Base-by-base conservation (phyloP, 306 rosid genomes). In the Prunus kanzakura region DNA sequence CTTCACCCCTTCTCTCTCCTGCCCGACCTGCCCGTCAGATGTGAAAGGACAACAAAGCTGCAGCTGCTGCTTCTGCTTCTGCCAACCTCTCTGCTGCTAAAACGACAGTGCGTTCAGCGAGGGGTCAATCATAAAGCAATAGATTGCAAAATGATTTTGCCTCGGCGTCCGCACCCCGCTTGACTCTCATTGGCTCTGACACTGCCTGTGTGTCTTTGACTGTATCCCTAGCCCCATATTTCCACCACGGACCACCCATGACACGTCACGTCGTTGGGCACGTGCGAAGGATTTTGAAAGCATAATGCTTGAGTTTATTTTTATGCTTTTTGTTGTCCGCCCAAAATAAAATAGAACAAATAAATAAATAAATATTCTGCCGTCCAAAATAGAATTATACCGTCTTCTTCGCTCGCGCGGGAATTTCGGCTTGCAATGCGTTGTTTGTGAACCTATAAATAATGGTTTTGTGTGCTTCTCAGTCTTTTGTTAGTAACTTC, bases 111-210 rank as follows among this genome's bases (percentile, higher is more conserved):
- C 83, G 83, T 84, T 86, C 86, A 86, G 75, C 72, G 83, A 56
- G 71, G 76, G 80, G 83, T 88, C 93, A 91, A 91, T 88, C 91
- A 88, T 88, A 82, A 84, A 88, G 87, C 90, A 88, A 85, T 87
- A 8, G 74, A 91, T 85, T 81, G 81, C 90, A 8, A 82, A 78
- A 91, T 91, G 43, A 91, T 88, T 88, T 86, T 18, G 4, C n/a
- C n/a, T 62, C n/a, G 67, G 71, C 29, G 63, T 73, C 67, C 74
- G 72, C 69, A 66, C 76, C 55, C 0, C 38, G 3, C 14, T 45
- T 2, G 16, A 8, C 67, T 23, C 71, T n/a, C 38, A 83, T 79
- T 74, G 61, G 50, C 68, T 67, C 80, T 67, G 87, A 76, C 81
- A 67, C 27, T 58, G 22, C 61, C 38, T 56, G 51, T 20, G 25